Base-by-base conservation (phyloP, 2,329 filamentous ascomycete genomes). In the Penicillium sp. region DNA sequence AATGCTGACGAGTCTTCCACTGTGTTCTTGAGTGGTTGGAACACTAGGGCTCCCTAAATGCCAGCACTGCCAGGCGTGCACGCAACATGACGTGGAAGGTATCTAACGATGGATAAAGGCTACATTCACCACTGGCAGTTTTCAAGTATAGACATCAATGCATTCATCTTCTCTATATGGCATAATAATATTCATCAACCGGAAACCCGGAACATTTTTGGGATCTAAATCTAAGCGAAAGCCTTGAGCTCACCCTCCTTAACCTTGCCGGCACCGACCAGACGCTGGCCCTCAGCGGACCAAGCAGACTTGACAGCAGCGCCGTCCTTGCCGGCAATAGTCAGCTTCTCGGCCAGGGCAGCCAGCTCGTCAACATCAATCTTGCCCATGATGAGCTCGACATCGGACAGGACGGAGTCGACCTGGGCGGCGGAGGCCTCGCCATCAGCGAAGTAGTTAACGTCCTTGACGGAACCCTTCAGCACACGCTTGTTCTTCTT, bases 401-500 rank as follows among this genome's bases (percentile, higher is more conserved):
- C 90, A 63, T 97, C 93, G 67, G 83, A 84, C 33, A 97, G 83
- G 1, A 94, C 91, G 28, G 82, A 79, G 70, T 97, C 92, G 64
- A 99, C 91, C 71, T 91, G 85, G 10, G 85, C 79, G 13, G 90
- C 81, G n/a, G 89, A 83, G 23, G 87, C 79, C 56, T 92, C 89
- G 51, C 87, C 89, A 40, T 83, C 79, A 53, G 81, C 83, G 75
- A 99, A 97, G 86, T 99, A 99, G 83, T 97, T 97, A 69, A 90
- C 92, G 65, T 99, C 94, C 84, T 99, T 99, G 77, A 93, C 90
- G 62, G 90, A 92, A 59, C 86, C 87, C 77, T 95, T 92, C 67
- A 99, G 87, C 44, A 97, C 89, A 82, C 94, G 91, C 86, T 97
- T 97, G 86, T 99, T 99, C 90, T 99, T 99, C 89, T 99, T 99